A percentile compares a stretch with the other conserved stretches of the same genome.
Evolutionary conservation across 495 filamentous ascomycete species (phyloP).

Genomic region (Pyrenopolyporus hunteri): DNA sequence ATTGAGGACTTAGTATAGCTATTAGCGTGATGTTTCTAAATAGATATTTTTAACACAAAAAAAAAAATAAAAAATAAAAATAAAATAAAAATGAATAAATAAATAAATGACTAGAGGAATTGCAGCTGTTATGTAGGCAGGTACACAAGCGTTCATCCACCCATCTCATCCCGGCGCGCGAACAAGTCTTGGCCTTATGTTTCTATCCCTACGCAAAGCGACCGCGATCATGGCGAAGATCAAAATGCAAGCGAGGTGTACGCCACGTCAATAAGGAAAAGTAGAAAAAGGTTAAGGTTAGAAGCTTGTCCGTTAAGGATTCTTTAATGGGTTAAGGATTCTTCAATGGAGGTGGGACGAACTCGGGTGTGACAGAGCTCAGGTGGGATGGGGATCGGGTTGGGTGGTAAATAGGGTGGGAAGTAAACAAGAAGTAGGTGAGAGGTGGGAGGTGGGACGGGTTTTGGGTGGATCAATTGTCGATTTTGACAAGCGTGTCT

Average conservation of each 20-base stretch:
- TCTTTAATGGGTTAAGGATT: background rate
- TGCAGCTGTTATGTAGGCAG: too few species aligned
- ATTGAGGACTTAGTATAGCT: background rate
- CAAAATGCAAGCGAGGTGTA: constrained; percentile 9
- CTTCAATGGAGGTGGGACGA: too few species aligned
- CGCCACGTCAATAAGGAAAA: constrained; percentile 24
- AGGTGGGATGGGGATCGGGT: background rate
- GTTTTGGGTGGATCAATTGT: background rate
- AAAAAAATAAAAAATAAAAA: too few species aligned
- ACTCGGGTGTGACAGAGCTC: background rate
- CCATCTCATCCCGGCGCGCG: background rate
- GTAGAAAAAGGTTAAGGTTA: constrained; percentile 35
- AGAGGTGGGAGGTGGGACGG: too few species aligned
- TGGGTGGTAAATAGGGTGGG: too few species aligned
- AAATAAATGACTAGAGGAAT: too few species aligned
- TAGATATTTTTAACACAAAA: too few species aligned
- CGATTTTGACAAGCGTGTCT: background rate
- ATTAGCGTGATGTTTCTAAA: background rate
- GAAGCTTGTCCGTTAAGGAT: constrained; percentile 7
- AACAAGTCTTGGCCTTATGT: background rate
- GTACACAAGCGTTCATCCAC: too few species aligned
- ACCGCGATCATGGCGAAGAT: constrained; percentile 24
- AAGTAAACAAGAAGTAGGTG: too few species aligned
- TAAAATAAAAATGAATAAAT: too few species aligned
- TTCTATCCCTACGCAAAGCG: constrained; percentile 28